These are phyloP conservation scores for Coemansia reversa DNA, from an alignment of 192 early-diverging fungal genomes.

Conservation along the genomic window DNA sequence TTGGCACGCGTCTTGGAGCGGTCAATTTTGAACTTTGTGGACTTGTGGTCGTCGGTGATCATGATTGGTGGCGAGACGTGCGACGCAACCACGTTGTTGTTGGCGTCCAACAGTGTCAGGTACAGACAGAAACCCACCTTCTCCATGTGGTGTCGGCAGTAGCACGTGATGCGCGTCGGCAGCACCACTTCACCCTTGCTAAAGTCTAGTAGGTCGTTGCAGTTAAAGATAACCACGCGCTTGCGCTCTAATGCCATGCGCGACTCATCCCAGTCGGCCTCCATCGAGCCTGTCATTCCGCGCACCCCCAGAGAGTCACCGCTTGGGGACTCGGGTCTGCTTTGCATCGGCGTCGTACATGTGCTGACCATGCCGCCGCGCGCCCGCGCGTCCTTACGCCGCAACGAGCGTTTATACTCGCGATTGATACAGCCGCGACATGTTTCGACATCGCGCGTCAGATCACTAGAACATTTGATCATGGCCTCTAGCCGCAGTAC, in stretches of 20 bases:
- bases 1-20: conserved; percentile 52
- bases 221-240: conserved; percentile 88
- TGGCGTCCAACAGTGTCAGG: conserved; percentile 72
- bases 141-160: conserved; percentile 93
- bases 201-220: conserved; percentile 82
- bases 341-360: conserved; percentile 59
- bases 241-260: conserved; percentile 70
- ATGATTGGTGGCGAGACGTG: conserved; percentile 89
- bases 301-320: conserved; percentile 41
- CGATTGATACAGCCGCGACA: conserved; percentile 83
- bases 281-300: conserved; percentile 56
- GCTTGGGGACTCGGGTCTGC: conserved; percentile 54
- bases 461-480: conserved; percentile 84
- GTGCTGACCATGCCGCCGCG: conserved; percentile 45
- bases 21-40: conserved; percentile 64
- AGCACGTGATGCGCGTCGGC: conserved; percentile 93
- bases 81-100: conserved; percentile 65
- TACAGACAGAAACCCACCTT: conserved; percentile 91
- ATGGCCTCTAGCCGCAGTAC: conserved; percentile 75
- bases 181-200: conserved; percentile 83
- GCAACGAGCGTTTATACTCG: conserved; percentile 73
- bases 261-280: conserved; percentile 63
- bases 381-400: conserved; percentile 52
- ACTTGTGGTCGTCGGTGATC: conserved; percentile 99
- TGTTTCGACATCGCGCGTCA: conserved; percentile 70